These are phyloP conservation scores for Gardenia jasminoides DNA, from an alignment of 257 asterid species.

Conservation along the genomic window DNA sequence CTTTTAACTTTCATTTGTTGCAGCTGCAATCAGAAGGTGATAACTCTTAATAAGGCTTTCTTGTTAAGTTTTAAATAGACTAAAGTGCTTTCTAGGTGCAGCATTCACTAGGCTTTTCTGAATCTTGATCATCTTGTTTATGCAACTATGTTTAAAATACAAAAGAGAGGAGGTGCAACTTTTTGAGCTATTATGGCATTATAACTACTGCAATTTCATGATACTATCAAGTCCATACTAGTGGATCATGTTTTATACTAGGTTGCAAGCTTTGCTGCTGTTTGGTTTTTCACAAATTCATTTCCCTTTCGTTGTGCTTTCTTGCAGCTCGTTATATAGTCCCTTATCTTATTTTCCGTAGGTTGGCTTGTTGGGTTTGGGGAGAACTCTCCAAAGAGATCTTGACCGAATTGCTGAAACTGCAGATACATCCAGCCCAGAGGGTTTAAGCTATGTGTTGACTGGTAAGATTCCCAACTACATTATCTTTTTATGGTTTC, in stretches of 20 bases:
- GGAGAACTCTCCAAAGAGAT: constrained; percentile 83
- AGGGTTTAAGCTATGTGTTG: constrained; percentile 89
- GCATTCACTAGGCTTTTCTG: background rate
- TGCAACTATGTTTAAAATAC: background rate
- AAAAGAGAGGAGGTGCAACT: background rate
- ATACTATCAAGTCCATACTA: background rate
- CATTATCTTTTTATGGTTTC: background rate
- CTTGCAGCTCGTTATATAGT: constrained; percentile 7
- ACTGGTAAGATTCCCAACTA: constrained; percentile 50
- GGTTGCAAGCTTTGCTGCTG: background rate
- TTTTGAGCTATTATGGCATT: background rate
- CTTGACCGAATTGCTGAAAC: constrained; percentile 50
- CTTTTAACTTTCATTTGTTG: background rate
- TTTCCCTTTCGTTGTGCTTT: constrained; percentile 5
- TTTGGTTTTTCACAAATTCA: background rate
- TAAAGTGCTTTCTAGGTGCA: background rate
- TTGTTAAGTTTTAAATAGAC: background rate
- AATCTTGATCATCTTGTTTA: background rate
- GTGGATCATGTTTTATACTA: too few species aligned
- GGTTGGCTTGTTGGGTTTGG: constrained; percentile 95
- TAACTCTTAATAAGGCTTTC: background rate
- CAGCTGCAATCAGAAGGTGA: background rate
- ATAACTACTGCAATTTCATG: background rate
- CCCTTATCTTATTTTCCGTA: constrained; percentile 23
- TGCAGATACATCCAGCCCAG: constrained; percentile 61